Conservation (phyloP, 139 green algal genomes). For the Tetraselmis striata region DNA sequence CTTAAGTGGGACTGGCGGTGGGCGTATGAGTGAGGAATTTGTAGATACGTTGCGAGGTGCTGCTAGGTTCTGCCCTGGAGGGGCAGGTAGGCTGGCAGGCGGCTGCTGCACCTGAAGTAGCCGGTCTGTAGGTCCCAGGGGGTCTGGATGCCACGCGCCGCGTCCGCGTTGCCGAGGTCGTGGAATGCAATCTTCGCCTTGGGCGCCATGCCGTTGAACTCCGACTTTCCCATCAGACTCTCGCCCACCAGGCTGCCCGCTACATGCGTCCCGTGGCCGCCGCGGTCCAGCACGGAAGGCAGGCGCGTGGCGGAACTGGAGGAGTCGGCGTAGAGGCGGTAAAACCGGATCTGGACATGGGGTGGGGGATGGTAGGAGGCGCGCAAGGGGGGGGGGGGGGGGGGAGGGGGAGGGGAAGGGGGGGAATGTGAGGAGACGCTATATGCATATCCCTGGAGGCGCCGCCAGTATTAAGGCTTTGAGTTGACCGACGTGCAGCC, state of each 20-base stretch:
- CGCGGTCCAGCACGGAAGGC: conserved; percentile 37
- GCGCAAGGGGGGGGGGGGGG: not conserved
- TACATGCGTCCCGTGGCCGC: conserved; percentile 88
- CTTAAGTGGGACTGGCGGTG: no score
- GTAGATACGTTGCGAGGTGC: no score
- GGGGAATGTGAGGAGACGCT: no score
- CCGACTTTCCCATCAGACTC: not conserved
- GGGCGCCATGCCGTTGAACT: conserved; percentile 70
- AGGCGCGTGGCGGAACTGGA: not conserved
- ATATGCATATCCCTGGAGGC: no score
- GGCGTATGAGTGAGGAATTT: no score
- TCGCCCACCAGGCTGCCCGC: conserved; percentile 56
- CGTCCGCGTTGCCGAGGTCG: conserved; percentile 39
- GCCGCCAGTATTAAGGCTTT: no score
- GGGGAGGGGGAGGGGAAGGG: not conserved
- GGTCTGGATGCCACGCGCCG: not conserved
- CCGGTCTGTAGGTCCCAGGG: not conserved
- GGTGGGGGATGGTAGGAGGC: not conserved
- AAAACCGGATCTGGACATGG: not conserved
- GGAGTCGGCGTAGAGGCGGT: not conserved
- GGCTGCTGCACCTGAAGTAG: not conserved
- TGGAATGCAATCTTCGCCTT: conserved; percentile 74
- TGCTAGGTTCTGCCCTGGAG: no score
- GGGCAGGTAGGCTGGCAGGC: no score
- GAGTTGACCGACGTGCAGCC: no score